phyloP scores from a whole-genome alignment of 2,329 filamentous ascomycete genomes.

The Pyrenochaeta sp. region DNA sequence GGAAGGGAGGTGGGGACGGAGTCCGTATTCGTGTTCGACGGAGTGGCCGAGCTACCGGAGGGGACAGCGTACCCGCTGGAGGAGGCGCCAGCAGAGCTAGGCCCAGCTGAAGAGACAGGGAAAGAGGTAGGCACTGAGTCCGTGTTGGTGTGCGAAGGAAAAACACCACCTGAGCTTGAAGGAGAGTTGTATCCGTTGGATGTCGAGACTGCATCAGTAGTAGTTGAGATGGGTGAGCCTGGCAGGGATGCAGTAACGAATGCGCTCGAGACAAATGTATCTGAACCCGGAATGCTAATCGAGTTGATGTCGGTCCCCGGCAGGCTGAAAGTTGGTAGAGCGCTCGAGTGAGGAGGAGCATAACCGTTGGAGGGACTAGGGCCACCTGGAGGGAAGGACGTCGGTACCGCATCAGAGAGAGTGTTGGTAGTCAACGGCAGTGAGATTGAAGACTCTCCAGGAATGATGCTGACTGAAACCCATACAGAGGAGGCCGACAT shows the following conservation, averaged over 20 bases:
- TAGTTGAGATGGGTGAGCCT: not conserved
- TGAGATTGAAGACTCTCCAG: not conserved
- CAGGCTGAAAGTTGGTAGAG: constrained; percentile 5
- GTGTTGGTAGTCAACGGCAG: constrained; percentile 5
- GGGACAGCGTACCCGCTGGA: constrained; percentile 9
- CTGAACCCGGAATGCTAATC: not conserved
- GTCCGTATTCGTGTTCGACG: constrained; percentile 7
- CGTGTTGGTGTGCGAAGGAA: constrained; percentile 9
- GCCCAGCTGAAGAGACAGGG: constrained; percentile 4
- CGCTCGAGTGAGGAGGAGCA: constrained; percentile 15
- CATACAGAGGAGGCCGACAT: not conserved
- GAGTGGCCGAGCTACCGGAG: constrained; percentile 7
- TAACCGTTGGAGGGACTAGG: constrained; percentile 7
- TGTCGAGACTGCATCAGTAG: constrained; percentile 8
- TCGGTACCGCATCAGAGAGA: constrained; percentile 15
- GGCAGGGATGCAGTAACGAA: not conserved
- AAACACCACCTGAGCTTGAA: not conserved
- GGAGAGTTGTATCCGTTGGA: constrained; percentile 7
- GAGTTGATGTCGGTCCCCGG: constrained; percentile 3
- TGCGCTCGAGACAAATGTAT: not conserved
- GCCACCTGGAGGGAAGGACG: constrained; percentile 7
- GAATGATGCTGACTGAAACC: constrained; percentile 1
- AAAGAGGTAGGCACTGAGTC: constrained; percentile 8
- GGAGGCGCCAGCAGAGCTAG: constrained; percentile 3
- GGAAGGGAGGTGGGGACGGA: constrained; percentile 6